Base-by-base conservation (phyloP, 495 filamentous ascomycete genomes). In the Aspergillus homomorphus region DNA sequence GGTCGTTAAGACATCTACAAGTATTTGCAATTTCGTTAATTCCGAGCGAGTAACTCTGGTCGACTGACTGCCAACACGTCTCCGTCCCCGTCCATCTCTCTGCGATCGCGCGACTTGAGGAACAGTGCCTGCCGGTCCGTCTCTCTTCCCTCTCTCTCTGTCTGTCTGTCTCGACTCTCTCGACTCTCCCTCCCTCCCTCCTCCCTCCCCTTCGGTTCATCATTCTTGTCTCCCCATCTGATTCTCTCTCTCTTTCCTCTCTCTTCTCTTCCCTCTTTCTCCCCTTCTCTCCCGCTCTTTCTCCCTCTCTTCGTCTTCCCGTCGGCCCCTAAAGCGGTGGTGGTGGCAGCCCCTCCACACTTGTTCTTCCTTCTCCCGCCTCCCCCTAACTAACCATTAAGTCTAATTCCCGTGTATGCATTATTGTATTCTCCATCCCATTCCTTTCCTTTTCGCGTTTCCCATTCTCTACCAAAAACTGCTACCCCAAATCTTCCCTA, bases 271-370 rank as follows among this genome's bases (percentile, higher is more conserved):
- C 46, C 51, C 48, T 59, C 42, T 42, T 51, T 30, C 24, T 23
- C 51, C 16, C 38, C 28, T 38, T 20, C 24, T 44, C 23, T 18
- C 45, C 28, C 42, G 18, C 23, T 33, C 16, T 49, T 26, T 22
- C 45, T 22, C 30, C 24, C 23, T 43, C 38, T 22, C 52, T 48
- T 51, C 48, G 22, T 52, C 50, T 45, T 41, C 51, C 54, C 18
- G 52, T 49, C 51, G 62, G 51, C 54, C 53, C 70, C 69, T 69
- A 71, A 38, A 38, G 33, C 10, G 33, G 33, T 38, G 33, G 33
- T 38, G 33, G 33, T 38, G 10, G 33, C 33, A 38, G 69, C 69
- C 70, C 69, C 69, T 72, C 70, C 71, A 73, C 69, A 60, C 61
- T 64, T 69, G 66, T n/a, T n/a, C 48, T 24, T 63, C 62, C 64